phyloP scores from a whole-genome alignment of 1,284 basidiomycete genomes.

The Retiboletus fuscus region DNA sequence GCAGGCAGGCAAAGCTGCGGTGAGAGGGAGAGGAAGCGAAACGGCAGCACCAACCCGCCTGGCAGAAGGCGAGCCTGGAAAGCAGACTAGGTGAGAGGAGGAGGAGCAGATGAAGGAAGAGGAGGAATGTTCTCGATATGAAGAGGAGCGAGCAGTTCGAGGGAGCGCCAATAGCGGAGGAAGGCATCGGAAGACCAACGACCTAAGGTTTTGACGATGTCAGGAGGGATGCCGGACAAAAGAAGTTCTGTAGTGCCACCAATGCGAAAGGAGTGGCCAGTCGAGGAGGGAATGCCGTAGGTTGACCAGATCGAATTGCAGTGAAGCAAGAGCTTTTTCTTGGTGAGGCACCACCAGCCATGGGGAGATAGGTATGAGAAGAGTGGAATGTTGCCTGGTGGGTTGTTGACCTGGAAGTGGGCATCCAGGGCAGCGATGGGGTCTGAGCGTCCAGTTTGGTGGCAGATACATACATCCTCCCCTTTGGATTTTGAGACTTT shows the following conservation, averaged over 20 bases:
- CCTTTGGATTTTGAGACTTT: conserved; percentile 10
- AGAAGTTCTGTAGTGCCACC: neutral
- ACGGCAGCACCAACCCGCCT: neutral
- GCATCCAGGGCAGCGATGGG: neutral
- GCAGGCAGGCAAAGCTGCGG: neutral
- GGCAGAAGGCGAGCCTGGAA: neutral
- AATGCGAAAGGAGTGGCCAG: neutral
- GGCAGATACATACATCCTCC: conserved; percentile 1
- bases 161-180: neutral
- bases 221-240: neutral
- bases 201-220: neutral
- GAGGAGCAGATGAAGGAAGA: too few species aligned
- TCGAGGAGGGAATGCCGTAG: neutral
- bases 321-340: neutral
- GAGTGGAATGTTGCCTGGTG: neutral
- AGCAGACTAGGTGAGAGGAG: neutral
- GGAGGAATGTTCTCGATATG: neutral
- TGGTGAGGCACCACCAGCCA: conserved; percentile 4
- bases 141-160: neutral
- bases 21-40: neutral
- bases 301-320: conserved; percentile 13
- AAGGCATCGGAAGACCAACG: neutral
- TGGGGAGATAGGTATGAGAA: conserved; percentile 4
- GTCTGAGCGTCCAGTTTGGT: neutral
- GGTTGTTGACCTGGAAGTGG: conserved; percentile 1